Evolutionary conservation across 768 basidiomycete species (phyloP).

Genomic region (Suillus variegatus): DNA sequence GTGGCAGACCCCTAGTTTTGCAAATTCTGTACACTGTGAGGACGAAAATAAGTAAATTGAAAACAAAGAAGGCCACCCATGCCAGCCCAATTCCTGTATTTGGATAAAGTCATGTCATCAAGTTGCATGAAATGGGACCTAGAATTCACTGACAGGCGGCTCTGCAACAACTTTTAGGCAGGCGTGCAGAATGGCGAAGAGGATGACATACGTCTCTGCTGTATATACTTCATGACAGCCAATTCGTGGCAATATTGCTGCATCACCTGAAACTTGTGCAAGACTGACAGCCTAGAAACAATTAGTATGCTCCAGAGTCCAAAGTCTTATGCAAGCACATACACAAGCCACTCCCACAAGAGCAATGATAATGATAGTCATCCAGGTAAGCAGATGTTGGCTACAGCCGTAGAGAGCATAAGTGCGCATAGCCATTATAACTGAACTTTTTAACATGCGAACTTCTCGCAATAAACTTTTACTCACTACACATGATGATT

Average conservation of each 20-base stretch:
- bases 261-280: conserved; percentile 47
- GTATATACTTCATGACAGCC: conserved; percentile 29
- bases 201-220: conserved; percentile 15
- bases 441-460: conserved; percentile 23
- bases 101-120: background rate
- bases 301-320: background rate
- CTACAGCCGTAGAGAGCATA: conserved; percentile 52
- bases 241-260: conserved; percentile 20
- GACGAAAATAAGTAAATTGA: background rate
- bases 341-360: conserved; percentile 39
- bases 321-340: conserved; percentile 19
- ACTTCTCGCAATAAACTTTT: background rate
- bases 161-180: background rate
- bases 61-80: background rate
- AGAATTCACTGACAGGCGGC: background rate
- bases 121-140: background rate
- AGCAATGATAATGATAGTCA: conserved; percentile 34
- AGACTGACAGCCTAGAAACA: conserved; percentile 24
- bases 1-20: background rate
- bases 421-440: conserved; percentile 48
- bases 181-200: conserved; percentile 39
- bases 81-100: background rate
- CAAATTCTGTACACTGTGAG: background rate
- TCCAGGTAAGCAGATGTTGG: conserved; percentile 35
- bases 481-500: background rate